Conservation (phyloP, 139 green algal genomes). For the Auxenochlorella protothecoides region DNA sequence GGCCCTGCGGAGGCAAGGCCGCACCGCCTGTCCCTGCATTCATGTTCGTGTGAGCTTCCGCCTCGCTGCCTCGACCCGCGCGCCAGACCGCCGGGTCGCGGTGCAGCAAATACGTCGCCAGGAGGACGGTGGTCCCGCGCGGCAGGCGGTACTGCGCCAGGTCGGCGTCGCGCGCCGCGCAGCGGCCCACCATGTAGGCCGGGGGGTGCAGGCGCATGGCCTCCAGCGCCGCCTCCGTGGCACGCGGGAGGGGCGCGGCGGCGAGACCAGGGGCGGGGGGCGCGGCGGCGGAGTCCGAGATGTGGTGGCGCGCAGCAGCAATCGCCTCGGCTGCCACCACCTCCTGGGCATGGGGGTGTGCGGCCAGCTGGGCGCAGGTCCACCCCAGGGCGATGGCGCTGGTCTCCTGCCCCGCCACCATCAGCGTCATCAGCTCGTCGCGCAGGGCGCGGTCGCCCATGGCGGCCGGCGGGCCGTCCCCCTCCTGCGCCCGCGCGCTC, state of each 20-base stretch:
- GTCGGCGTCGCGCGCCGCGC: slow-evolving; percentile 26
- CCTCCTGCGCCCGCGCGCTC: slow-evolving; percentile 42
- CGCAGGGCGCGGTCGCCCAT: slow-evolving; percentile 57
- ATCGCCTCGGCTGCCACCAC: slow-evolving; percentile 36
- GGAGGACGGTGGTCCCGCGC: slow-evolving; percentile 57
- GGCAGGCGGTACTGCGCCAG: slow-evolving; percentile 22
- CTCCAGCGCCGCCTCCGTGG: slow-evolving; percentile 68
- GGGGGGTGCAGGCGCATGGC: slow-evolving; percentile 70
- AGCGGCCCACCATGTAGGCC: slow-evolving; percentile 81
- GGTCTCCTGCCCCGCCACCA: slow-evolving; percentile 81
- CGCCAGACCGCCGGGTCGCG: slow-evolving; percentile 36
- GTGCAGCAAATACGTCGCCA: slow-evolving; percentile 77
- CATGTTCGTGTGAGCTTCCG: too few species aligned
- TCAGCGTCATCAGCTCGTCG: slow-evolving; percentile 78
- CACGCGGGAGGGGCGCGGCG: slow-evolving; percentile 22
- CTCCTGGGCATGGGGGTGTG: slow-evolving; percentile 42
- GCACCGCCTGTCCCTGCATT: too few species aligned
- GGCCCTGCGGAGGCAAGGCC: too few species aligned
- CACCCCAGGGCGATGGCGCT: slow-evolving; percentile 75
- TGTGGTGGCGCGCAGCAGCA: neutral
- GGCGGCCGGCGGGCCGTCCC: slow-evolving; percentile 4
- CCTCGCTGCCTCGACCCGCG: slow-evolving; percentile 4
- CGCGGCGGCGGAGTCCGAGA: too few species aligned
- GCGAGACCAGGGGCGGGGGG: too few species aligned
- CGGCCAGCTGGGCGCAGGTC: slow-evolving; percentile 54